A percentile compares a stretch with the other conserved stretches of the same genome.
phyloP scores from a whole-genome alignment of 2,329 filamentous ascomycete species.

The Stagonosporopsis chrysanthemi region DNA sequence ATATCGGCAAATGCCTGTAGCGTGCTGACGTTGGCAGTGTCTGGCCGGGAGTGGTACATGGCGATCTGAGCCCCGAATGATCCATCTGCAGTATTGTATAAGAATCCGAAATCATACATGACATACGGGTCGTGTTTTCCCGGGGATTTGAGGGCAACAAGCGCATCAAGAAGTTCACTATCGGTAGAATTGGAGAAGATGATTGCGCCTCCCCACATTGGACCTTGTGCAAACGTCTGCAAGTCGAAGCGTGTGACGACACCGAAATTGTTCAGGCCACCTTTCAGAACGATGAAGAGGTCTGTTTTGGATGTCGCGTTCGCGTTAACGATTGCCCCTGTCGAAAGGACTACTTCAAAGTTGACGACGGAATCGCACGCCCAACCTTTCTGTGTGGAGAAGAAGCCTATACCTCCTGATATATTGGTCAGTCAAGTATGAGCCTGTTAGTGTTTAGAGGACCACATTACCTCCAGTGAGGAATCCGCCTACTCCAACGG shows the following conservation, averaged over 20 bases:
- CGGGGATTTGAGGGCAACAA: constrained; percentile 22
- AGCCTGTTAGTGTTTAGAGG: background rate
- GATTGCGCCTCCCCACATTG: constrained; percentile 36
- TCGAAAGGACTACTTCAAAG: constrained; percentile 54
- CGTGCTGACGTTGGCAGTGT: background rate
- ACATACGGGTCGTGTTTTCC: constrained; percentile 31
- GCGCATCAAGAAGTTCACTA: constrained; percentile 7
- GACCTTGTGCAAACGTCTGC: constrained; percentile 2
- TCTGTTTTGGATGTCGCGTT: constrained; percentile 47
- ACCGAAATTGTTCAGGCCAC: constrained; percentile 44
- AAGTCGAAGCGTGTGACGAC: constrained; percentile 35
- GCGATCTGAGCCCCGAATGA: constrained; percentile 3
- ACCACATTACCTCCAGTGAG: constrained; percentile 10
- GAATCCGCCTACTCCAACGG: constrained; percentile 13
- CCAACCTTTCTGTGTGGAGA: constrained; percentile 29
- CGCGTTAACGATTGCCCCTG: constrained; percentile 52
- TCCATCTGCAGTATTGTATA: constrained; percentile 4
- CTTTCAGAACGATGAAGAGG: constrained; percentile 53
- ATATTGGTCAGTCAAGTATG: background rate
- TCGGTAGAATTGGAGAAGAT: constrained; percentile 2
- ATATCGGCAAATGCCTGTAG: constrained; percentile 6
- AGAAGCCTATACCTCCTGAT: constrained; percentile 19
- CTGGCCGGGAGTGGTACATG: background rate
- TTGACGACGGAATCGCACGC: constrained; percentile 23
- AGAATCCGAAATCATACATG: constrained; percentile 14